Base-by-base conservation (phyloP, 2,329 filamentous ascomycete species). In the Paraconiothyrium brasiliense region DNA sequence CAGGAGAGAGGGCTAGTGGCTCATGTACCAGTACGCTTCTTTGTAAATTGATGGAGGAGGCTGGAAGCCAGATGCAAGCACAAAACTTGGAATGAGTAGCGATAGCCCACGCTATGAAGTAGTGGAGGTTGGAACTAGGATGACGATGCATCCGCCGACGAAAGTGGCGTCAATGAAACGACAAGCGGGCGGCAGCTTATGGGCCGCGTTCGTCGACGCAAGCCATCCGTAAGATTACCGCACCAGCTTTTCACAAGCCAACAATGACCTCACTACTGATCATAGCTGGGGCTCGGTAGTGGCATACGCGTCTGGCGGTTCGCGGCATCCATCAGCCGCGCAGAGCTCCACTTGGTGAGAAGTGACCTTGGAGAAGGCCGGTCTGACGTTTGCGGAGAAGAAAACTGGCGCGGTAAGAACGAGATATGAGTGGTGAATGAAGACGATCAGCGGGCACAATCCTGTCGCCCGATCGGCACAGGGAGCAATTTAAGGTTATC, bases 141-240 rank as follows among this genome's bases (percentile, higher is more conserved):
- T 39, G 3, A 32, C 30, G 41, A 37, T 50, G 48, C 9, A 10
- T 51, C 44, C 60, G 56, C 44, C 60, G 60, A 62, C 60, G 60
- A 62, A 50, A 59, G 60, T 62, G 60, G 60, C 60, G 60, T 58
- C 35, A 30, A 20, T 41, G 43, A 41, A 32, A 39, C 16, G 22
- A 51, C 59, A 30, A 41, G 52, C 39, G 39, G 27, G 39, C 39
- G 22, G 3, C 34, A 43, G 16, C 39, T n/a, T 34, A n/a, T n/a
- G 37, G 39, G 22, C 16, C 8, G 37, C 46, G 7, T 35, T 37
- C 16, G 9, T 30, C 13, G 24, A 24, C 37, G 37, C 34, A 43
- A 14, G 24, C 35, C 37, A 47, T 43, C 27, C 24, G 37, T 43
- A 22, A 34, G 39, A 37, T 35, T 13, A 30, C 6, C 32, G 41